Conservation (phyloP, 108 stramenopile genomes). For the Nitzschia sp. region DNA sequence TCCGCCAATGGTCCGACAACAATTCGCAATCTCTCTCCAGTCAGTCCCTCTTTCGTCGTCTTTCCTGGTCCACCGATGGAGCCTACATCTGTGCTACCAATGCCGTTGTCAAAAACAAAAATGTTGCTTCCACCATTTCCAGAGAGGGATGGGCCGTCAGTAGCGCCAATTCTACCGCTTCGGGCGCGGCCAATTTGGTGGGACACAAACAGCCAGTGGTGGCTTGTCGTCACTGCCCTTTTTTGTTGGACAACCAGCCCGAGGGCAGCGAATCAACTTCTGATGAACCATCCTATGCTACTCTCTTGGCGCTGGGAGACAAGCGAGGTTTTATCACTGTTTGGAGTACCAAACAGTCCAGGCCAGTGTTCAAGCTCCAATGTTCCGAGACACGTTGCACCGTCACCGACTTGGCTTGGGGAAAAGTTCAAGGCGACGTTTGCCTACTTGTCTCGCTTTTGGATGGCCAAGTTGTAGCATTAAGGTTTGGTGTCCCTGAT, state of each 20-base stretch:
- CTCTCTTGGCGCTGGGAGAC: conserved; percentile 80
- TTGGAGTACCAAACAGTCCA: conserved; percentile 72
- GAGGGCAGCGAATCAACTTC: conserved; percentile 47
- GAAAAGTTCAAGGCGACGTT: conserved; percentile 35
- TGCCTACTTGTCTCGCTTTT: conserved; percentile 73
- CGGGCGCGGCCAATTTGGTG: conserved; percentile 85
- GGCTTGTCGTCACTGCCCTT: conserved; percentile 74
- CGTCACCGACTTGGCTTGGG: conserved; percentile 84
- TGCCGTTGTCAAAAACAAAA: conserved; percentile 75
- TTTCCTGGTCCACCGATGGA: conserved; percentile 86
- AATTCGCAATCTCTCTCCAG: conserved; percentile 59
- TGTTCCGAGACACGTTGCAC: conserved; percentile 81
- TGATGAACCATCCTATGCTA: conserved; percentile 80
- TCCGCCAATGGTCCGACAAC: conserved; percentile 54
- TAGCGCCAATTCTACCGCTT: conserved; percentile 34
- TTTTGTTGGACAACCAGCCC: conserved; percentile 47
- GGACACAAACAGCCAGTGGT: conserved; percentile 90
- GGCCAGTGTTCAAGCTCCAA: conserved; percentile 83
- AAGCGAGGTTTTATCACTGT: conserved; percentile 83
- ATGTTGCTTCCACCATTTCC: conserved; percentile 83
- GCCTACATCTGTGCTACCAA: conserved; percentile 85
- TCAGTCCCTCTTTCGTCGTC: conserved; percentile 76
- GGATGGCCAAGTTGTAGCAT: conserved; percentile 80
- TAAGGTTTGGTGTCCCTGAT: conserved; percentile 62
- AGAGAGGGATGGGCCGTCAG: conserved; percentile 84